A percentile compares a stretch with the other conserved stretches of the same genome.
Evolutionary conservation across 2,329 filamentous ascomycete genomes (phyloP).

Genomic region (Fusarium tjaetaba): DNA sequence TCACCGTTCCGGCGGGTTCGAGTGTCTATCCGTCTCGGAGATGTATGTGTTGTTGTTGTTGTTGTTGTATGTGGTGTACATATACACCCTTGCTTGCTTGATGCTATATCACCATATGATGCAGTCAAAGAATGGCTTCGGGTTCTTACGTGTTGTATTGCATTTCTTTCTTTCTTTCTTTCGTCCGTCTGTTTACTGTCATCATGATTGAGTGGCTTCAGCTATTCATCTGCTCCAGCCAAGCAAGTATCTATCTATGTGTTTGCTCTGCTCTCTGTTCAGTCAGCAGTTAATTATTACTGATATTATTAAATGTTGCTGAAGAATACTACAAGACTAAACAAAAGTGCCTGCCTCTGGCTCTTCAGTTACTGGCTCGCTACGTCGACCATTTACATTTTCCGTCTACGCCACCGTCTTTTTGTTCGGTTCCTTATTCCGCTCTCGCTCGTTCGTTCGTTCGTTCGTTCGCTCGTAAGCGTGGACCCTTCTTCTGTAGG

Average conservation of each 20-base stretch:
- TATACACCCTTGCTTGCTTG: not conserved
- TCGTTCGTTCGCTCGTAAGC: not conserved
- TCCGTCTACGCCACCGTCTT: conserved; percentile 6
- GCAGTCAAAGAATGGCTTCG: not conserved
- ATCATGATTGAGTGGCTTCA: not conserved
- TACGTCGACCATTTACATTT: conserved; percentile 32
- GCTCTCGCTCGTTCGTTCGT: conserved; percentile 1
- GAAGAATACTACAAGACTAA: conserved; percentile 2
- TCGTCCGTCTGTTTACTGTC: not conserved
- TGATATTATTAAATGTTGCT: not conserved
- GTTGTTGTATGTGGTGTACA: not conserved
- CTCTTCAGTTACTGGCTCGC: conserved; percentile 17
- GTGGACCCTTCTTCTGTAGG: conserved; percentile 9
- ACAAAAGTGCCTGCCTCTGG: not conserved
- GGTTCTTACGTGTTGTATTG: conserved; percentile 11
- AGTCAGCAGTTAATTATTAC: not conserved
- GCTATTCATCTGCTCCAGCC: not conserved
- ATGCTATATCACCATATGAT: not conserved
- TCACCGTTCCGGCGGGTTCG: conserved; percentile 24
- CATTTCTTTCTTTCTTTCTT: not conserved
- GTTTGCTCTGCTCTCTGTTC: not conserved
- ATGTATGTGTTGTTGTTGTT: not conserved
- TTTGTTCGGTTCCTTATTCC: conserved; percentile 32
- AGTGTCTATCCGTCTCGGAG: not conserved
- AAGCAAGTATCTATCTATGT: not conserved